Evolutionary conservation across 1,139 yeast genomes (phyloP).

Genomic region (Diutina mesorugosa): DNA sequence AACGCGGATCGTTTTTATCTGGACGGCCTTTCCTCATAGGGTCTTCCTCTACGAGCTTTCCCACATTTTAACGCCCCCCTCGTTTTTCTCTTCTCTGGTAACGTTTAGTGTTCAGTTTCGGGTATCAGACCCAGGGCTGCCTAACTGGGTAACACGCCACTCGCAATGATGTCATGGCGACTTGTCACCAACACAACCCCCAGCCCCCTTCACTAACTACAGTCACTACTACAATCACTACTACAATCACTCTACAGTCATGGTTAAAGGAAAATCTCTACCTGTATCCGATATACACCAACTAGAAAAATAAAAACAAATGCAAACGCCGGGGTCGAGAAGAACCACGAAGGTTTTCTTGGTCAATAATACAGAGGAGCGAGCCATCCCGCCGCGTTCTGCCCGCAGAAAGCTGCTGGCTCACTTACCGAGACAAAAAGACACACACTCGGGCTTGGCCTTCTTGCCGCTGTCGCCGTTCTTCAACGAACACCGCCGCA

Average conservation of each 20-base stretch:
- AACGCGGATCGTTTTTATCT: background rate
- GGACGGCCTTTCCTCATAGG: background rate
- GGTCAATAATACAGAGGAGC: background rate
- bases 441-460: conserved; percentile 1
- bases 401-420: background rate
- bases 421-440: background rate
- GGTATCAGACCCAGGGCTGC: background rate
- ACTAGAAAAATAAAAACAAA: background rate
- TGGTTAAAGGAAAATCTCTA: background rate
- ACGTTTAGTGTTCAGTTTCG: background rate
- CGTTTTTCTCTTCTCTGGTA: background rate
- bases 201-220: background rate
- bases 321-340: background rate
- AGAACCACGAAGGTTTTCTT: background rate
- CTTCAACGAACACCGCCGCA: conserved; percentile 1
- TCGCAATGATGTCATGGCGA: background rate
- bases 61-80: background rate
- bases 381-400: background rate
- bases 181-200: background rate
- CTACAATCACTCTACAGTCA: background rate
- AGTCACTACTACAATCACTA: background rate
- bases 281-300: background rate
- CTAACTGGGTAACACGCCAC: background rate
- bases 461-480: background rate
- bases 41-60: background rate